phyloP scores from a whole-genome alignment of 768 basidiomycete species.

The Collybiopsis confluens region DNA sequence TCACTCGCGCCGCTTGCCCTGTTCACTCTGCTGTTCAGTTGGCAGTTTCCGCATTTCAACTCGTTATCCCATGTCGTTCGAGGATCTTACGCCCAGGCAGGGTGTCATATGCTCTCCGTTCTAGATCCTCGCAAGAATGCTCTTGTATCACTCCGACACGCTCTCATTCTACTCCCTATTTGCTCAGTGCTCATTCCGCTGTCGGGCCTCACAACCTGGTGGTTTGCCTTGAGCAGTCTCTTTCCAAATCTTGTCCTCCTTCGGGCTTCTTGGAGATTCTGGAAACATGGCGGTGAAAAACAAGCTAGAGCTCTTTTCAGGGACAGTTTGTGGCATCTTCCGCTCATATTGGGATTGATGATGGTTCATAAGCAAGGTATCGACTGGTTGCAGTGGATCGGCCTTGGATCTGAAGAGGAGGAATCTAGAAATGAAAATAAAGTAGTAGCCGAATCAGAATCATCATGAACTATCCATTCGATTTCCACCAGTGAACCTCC shows the following conservation, averaged over 20 bases:
- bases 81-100: slow-evolving; percentile 86
- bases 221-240: slow-evolving; percentile 74
- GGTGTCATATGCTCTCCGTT: slow-evolving; percentile 90
- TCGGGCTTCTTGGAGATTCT: slow-evolving; percentile 71
- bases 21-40: slow-evolving; percentile 84
- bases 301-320: slow-evolving; percentile 77
- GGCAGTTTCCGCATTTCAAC: slow-evolving; percentile 99
- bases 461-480: too few relatives aligned
- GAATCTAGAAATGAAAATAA: slow-evolving; percentile 9
- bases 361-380: slow-evolving; percentile 91
- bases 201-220: slow-evolving; percentile 92
- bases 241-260: slow-evolving; percentile 72
- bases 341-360: slow-evolving; percentile 85
- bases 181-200: slow-evolving; percentile 79
- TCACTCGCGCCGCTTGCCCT: slow-evolving; percentile 78
- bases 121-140: slow-evolving; percentile 76
- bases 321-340: slow-evolving; percentile 85
- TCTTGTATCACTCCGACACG: slow-evolving; percentile 80
- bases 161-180: slow-evolving; percentile 69
- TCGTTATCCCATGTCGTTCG: slow-evolving; percentile 84
- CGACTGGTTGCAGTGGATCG: slow-evolving; percentile 68
- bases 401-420: slow-evolving; percentile 25
- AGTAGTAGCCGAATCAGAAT: background rate
- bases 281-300: slow-evolving; percentile 66
- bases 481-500: too few relatives aligned